These are phyloP conservation scores for Hypericum androsaemum DNA, from an alignment of 345 rosid species.

Conservation along the genomic window DNA sequence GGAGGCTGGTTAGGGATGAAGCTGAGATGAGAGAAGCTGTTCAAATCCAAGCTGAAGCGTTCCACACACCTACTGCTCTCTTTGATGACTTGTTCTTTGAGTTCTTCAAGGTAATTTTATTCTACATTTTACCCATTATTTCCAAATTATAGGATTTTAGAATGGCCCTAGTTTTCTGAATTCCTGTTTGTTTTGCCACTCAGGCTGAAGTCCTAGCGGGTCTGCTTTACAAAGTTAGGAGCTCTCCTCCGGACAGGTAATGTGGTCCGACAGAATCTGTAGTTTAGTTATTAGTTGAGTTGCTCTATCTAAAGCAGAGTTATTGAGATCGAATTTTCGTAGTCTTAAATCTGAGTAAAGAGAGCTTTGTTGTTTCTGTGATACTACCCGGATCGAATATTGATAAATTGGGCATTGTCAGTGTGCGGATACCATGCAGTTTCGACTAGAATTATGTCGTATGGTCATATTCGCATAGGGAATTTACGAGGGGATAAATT, in stretches of 20 bases:
- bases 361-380: too few species aligned
- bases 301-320: too few species aligned
- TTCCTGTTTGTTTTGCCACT: background rate
- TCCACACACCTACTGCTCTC: constrained; percentile 50
- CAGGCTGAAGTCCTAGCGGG: constrained; percentile 87
- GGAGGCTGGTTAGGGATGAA: constrained; percentile 38
- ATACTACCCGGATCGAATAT: too few species aligned
- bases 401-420: too few species aligned
- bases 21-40: constrained; percentile 53
- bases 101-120: constrained; percentile 55
- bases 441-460: too few species aligned
- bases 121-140: background rate
- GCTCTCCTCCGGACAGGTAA: constrained; percentile 67
- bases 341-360: too few species aligned
- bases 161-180: background rate
- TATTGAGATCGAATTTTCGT: too few species aligned
- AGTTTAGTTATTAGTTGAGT: too few species aligned
- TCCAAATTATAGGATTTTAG: background rate
- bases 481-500: too few species aligned
- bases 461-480: too few species aligned
- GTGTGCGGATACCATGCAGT: too few species aligned
- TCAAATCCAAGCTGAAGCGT: constrained; percentile 71
- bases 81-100: constrained; percentile 59
- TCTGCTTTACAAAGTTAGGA: constrained; percentile 65
- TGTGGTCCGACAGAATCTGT: too few species aligned